Evolutionary conservation across 208 protist genomes (phyloP).

Genomic region (Crithidia expoeki): DNA sequence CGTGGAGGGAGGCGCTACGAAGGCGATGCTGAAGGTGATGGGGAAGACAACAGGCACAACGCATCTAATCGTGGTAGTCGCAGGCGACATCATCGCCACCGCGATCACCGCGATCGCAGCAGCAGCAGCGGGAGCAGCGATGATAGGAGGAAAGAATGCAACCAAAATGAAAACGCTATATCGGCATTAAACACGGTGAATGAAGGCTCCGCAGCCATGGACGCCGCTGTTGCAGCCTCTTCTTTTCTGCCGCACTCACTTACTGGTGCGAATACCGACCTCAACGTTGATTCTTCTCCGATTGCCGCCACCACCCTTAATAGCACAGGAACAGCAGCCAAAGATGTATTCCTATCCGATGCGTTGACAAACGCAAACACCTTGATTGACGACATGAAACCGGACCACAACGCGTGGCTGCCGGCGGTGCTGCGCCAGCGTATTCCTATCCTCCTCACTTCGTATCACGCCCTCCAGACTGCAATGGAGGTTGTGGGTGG

Average conservation of each 20-base stretch:
- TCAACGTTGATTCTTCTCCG: too few species aligned
- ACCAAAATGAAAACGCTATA: not conserved
- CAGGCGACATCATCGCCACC: constrained; percentile 12
- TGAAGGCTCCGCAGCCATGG: too few species aligned
- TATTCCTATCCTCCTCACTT: constrained; percentile 59
- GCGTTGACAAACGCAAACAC: too few species aligned
- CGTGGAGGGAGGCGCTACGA: constrained; percentile 7
- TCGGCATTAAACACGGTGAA: too few species aligned
- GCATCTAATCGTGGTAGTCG: not conserved
- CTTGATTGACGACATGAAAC: not conserved
- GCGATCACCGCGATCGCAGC: constrained; percentile 6
- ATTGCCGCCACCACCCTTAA: not conserved
- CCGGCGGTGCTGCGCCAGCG: constrained; percentile 40
- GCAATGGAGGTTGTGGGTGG: constrained; percentile 39
- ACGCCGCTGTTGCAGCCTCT: too few species aligned
- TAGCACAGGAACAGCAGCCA: not conserved
- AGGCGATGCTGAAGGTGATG: not conserved
- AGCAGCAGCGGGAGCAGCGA: not conserved
- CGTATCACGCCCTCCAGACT: constrained; percentile 44
- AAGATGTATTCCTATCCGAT: too few species aligned
- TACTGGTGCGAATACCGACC: too few species aligned
- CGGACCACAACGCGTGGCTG: constrained; percentile 24
- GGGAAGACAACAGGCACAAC: not conserved
- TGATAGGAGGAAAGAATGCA: not conserved
- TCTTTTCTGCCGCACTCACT: too few species aligned